Evolutionary conservation across 129 eudicot species (phyloP), one percentile per base, ranked within the genome.

Genomic region (Cynara cardunculus): DNA sequence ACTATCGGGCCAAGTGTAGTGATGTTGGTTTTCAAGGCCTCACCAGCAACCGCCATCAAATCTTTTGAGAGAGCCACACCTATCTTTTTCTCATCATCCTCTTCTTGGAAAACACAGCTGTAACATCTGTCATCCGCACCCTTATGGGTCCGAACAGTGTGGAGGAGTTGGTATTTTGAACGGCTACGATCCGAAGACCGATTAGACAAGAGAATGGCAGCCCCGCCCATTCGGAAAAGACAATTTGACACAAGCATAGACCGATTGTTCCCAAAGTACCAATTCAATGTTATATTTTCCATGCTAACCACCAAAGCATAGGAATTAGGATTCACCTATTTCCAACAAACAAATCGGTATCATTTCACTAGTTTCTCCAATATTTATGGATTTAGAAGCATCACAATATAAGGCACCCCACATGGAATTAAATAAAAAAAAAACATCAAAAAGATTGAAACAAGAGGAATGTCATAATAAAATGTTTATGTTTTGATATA

Each of bases 161-260:
- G 88, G 14, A 81, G 67, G 18, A 85, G 85, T 72, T 81, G 85
- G 34, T 85, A 85, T 16, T 85, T 85, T 76, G 88, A 81, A 18
- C 78, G 80, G 0, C 83, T n/a, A 4, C 83, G 74, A 12, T 85
- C 88, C 9, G 80, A 37, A 0, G 85, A 71, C 3, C 85, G 79
- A 49, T 91, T 91, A 5, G 97, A 89, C 14, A 91, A 76, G 25
- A 89, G 85, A 39, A 91, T 78, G 4, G 97, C 97, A 0, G 91
- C 93, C 13, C 97, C 97, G 2, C 93, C 97, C 87, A 89, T 85
- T 0, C 92, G 90, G 75, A 90, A 90, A 22, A 90, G 85, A 88
- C 96, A 90, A 13, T 90, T 90, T 1, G 92, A 86, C 76, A 90
- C 86, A 2, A 90, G 86, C 92, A 90, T 90, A 0, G 92, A 86